Conservation (phyloP, 306 rosid genomes). For the Rosa multiflora region DNA sequence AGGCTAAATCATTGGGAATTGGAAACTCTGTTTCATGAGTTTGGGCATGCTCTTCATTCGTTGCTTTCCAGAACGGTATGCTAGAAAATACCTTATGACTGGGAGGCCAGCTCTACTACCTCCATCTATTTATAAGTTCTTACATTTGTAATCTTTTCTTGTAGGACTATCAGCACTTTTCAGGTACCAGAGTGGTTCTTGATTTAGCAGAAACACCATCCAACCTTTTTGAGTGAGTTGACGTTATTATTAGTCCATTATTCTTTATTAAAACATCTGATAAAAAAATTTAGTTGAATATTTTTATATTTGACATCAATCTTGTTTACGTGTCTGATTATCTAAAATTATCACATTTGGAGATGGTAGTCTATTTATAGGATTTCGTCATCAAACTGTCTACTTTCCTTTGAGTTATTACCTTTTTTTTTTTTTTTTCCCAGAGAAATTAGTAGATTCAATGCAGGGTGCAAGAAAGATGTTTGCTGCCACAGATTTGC, state of each 20-base stretch:
- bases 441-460: constrained; percentile 71
- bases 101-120: not conserved
- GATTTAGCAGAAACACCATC: constrained; percentile 97
- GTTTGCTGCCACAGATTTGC: constrained; percentile 91
- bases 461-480: constrained; percentile 75
- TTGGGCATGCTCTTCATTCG: constrained; percentile 99
- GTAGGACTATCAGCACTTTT: constrained; percentile 90
- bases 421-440: too few relatives aligned
- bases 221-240: constrained; percentile 90
- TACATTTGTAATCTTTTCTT: constrained; percentile 11
- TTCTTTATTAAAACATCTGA: not conserved
- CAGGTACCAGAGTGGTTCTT: constrained; percentile 84
- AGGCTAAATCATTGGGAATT: constrained; percentile 75
- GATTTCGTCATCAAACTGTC: too few relatives aligned
- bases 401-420: too few relatives aligned
- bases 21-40: constrained; percentile 92
- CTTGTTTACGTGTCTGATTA: not conserved
- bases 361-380: too few relatives aligned
- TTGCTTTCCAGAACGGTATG: constrained; percentile 94
- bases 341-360: too few relatives aligned
- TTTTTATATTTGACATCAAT: not conserved
- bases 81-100: not conserved
- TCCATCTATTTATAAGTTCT: constrained; percentile 11
- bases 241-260: constrained; percentile 14
- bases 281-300: too few relatives aligned